Conservation (phyloP, 2,329 filamentous ascomycete species). For the Hymenoscyphus albidus region DNA sequence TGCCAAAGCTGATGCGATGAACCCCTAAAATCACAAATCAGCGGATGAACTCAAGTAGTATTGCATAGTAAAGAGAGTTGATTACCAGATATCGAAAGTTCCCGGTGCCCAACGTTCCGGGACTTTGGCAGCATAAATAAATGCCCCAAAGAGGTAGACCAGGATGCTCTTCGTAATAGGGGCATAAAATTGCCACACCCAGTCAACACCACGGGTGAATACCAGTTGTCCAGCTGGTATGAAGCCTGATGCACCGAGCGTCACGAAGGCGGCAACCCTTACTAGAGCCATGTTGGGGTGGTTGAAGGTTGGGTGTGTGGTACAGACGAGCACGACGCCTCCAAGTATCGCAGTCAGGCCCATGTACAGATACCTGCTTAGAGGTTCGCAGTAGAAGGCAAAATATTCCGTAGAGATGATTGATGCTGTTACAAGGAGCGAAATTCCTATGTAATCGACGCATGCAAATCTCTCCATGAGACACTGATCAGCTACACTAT, state of each 20-base stretch:
- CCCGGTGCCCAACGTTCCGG: constrained; percentile 92
- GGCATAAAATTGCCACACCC: constrained; percentile 86
- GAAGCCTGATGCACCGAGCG: constrained; percentile 82
- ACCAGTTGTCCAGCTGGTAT: constrained; percentile 82
- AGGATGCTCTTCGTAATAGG: constrained; percentile 78
- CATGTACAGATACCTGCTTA: constrained; percentile 85
- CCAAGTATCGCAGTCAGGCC: constrained; percentile 74
- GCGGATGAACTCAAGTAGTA: background rate
- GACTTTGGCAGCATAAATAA: constrained; percentile 85
- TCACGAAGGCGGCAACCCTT: constrained; percentile 86
- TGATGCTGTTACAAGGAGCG: constrained; percentile 86
- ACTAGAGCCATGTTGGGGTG: constrained; percentile 87
- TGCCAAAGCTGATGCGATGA: constrained; percentile 88
- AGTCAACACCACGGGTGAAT: constrained; percentile 69
- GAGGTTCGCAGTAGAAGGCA: constrained; percentile 94
- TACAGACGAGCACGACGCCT: constrained; percentile 70
- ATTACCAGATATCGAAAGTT: constrained; percentile 93
- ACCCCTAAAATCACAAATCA: background rate
- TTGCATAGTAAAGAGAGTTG: constrained; percentile 42
- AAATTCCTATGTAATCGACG: constrained; percentile 97
- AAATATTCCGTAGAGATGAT: constrained; percentile 99
- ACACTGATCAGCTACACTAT: constrained; percentile 84
- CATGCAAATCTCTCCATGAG: constrained; percentile 94
- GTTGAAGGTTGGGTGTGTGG: constrained; percentile 96
- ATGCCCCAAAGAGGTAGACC: constrained; percentile 81